Percentiles rank a stretch among this genome's conserved stretches.
phyloP scores from a whole-genome alignment of 257 asterid genomes.

The Euphrasia confusa region DNA sequence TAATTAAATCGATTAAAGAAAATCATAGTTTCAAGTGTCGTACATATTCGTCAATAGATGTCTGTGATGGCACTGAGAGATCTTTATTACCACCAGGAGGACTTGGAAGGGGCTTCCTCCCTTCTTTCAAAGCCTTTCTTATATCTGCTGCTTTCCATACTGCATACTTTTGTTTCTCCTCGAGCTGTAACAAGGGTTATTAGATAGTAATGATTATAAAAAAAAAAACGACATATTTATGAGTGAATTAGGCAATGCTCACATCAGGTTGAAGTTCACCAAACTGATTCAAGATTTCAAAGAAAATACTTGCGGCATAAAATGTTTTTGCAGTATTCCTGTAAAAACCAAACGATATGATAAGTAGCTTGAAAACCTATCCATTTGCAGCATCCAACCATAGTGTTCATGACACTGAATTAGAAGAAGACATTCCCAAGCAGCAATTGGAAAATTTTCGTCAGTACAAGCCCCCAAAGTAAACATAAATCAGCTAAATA shows the following conservation, averaged over 20 bases:
- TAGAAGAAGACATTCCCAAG: constrained; percentile 31
- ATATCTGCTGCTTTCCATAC: constrained; percentile 99
- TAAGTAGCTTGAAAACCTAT: constrained; percentile 50
- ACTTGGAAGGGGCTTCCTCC: constrained; percentile 85
- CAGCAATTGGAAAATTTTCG: constrained; percentile 3
- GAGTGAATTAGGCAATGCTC: constrained; percentile 25
- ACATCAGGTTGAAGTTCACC: constrained; percentile 90
- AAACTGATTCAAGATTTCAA: constrained; percentile 87
- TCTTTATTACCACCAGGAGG: constrained; percentile 88
- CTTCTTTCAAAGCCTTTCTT: constrained; percentile 94
- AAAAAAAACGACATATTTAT: background rate
- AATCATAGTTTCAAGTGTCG: background rate
- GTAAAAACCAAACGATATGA: constrained; percentile 21
- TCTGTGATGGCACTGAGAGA: constrained; percentile 24
- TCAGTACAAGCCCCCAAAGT: background rate
- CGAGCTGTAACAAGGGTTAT: constrained; percentile 52
- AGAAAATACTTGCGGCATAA: constrained; percentile 94
- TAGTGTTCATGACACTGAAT: background rate
- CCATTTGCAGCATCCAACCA: constrained; percentile 52
- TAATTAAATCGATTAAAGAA: background rate
- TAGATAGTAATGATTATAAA: constrained; percentile 2
- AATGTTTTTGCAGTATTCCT: constrained; percentile 97
- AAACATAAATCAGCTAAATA: constrained; percentile 13
- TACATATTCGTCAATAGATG: constrained; percentile 31
- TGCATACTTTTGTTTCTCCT: constrained; percentile 95